Conservation (phyloP, 257 asterid species). For the Solanum raphanifolium region DNA sequence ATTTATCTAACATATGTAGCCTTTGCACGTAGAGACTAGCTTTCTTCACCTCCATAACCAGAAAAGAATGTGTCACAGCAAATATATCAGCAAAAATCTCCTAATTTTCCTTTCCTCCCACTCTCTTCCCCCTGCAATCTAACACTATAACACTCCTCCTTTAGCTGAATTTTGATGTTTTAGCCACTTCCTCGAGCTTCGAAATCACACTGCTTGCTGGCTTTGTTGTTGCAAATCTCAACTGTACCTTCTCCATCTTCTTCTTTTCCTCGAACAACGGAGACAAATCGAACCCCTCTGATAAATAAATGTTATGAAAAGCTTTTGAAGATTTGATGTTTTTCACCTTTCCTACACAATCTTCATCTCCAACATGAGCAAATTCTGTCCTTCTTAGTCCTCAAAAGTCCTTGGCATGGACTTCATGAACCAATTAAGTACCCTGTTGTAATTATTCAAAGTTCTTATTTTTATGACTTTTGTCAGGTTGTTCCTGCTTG, state of each 20-base stretch:
- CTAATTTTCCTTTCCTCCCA: constrained; percentile 73
- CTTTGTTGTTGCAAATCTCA: constrained; percentile 49
- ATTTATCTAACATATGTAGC: not conserved
- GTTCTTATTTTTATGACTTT: not conserved
- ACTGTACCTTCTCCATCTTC: constrained; percentile 32
- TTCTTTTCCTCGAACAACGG: constrained; percentile 48
- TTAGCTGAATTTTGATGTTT: constrained; percentile 38
- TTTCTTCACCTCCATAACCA: constrained; percentile 69
- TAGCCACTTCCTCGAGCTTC: constrained; percentile 55
- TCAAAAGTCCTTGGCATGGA: not conserved
- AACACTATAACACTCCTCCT: constrained; percentile 58
- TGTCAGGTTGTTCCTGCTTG: constrained; percentile 89
- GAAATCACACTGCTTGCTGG: constrained; percentile 64
- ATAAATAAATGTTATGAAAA: constrained; percentile 48
- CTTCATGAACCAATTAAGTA: constrained; percentile 48
- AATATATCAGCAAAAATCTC: constrained; percentile 49
- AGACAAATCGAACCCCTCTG: constrained; percentile 51
- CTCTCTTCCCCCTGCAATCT: constrained; percentile 43
- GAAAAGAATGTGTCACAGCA: constrained; percentile 36
- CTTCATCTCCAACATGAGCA: not conserved
- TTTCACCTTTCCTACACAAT: constrained; percentile 16
- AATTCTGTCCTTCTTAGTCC: constrained; percentile 16
- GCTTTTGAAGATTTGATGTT: constrained; percentile 41
- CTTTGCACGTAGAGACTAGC: constrained; percentile 9
- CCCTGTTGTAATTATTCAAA: not conserved